Evolutionary conservation across 164 flowering plant species (phyloP), one percentile per base, ranked within the genome.

Genomic region (Chimonanthus salicifolius): DNA sequence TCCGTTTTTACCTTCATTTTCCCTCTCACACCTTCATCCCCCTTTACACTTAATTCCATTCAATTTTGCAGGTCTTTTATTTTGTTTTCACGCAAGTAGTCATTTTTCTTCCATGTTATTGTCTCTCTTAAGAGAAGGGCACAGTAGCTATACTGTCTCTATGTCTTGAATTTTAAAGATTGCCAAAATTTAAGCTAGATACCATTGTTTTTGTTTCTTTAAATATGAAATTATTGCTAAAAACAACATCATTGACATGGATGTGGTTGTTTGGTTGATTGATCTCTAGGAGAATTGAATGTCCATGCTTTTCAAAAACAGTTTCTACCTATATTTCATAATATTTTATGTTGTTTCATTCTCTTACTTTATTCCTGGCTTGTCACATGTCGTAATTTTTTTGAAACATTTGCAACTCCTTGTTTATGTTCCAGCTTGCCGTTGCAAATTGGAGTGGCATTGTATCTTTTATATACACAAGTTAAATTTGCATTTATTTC

Each of bases 401-500:
- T 71, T 58, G 50, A 58, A 54, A 13, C 43, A 44, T 69, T 72
- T 49, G 75, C 16, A 64, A 69, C 54, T 10, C 58, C 58, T 47
- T 72, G 71, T 63, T 47, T 62, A 58, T 75, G 65, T 83, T 74
- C 78, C 94, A 94, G 99, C 85, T 80, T 95, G 84, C 99, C 99
- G 43, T 79, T 95, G 71, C 99, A 95, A 83, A 95, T 95, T 77
- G 93, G 96, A 72, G 78, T 92, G 68, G 98, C 99, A 43, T 84
- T 95, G 51, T 92, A 82, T 83, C 88, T 95, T 69, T 72, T 95
- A 70, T 95, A 92, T 71, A 91, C 91, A 67, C 99, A 95, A 88
- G 99, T 95, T 80, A 87, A 86, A 73, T 91, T 91, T 82, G 99
- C 99, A 65, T 95, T 92, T 87, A 77, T 91, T 73, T 80, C 98